A percentile compares a stretch with the other conserved stretches of the same genome.
Conservation (phyloP, 2,329 filamentous ascomycete species). For the Talaromyces sp. region DNA sequence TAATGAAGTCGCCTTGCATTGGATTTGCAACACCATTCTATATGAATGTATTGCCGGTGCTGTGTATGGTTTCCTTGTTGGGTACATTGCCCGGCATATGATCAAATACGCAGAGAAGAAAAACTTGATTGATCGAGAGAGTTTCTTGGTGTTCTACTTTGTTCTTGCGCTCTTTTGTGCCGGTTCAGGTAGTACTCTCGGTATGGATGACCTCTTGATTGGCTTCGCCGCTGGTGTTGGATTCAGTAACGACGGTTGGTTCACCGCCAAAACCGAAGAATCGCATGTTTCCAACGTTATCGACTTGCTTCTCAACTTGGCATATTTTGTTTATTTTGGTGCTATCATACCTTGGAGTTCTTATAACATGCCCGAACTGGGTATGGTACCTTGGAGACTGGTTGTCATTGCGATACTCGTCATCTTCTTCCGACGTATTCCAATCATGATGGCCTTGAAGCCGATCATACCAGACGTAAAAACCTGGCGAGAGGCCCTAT, state of each 20-base stretch:
- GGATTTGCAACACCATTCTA: slow-evolving; percentile 83
- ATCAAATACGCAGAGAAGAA: slow-evolving; percentile 84
- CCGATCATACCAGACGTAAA: slow-evolving; percentile 95
- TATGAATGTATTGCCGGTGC: slow-evolving; percentile 96
- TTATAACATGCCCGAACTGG: slow-evolving; percentile 73
- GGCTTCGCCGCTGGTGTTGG: slow-evolving; percentile 96
- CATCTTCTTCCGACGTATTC: slow-evolving; percentile 91
- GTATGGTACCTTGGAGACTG: slow-evolving; percentile 81
- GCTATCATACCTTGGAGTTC: slow-evolving; percentile 95
- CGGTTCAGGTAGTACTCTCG: slow-evolving; percentile 85
- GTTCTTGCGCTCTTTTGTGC: slow-evolving; percentile 94
- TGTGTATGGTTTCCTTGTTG: slow-evolving; percentile 80
- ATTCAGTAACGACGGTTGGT: slow-evolving; percentile 99
- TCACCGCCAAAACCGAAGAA: slow-evolving; percentile 95
- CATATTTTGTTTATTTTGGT: slow-evolving; percentile 97
- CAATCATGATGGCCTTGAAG: slow-evolving; percentile 88
- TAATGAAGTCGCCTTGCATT: slow-evolving; percentile 72
- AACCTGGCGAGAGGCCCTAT: slow-evolving; percentile 94
- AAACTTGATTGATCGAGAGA: slow-evolving; percentile 90
- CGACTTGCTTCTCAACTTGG: slow-evolving; percentile 91
- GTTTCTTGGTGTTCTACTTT: slow-evolving; percentile 98
- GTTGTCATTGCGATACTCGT: slow-evolving; percentile 93
- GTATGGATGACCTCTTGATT: slow-evolving; percentile 89
- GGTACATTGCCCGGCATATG: slow-evolving; percentile 84
- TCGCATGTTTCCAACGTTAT: slow-evolving; percentile 99